These are phyloP conservation scores for Chenopodium berlandieri DNA, from an alignment of 148 eudicot species.

Conservation along the genomic window DNA sequence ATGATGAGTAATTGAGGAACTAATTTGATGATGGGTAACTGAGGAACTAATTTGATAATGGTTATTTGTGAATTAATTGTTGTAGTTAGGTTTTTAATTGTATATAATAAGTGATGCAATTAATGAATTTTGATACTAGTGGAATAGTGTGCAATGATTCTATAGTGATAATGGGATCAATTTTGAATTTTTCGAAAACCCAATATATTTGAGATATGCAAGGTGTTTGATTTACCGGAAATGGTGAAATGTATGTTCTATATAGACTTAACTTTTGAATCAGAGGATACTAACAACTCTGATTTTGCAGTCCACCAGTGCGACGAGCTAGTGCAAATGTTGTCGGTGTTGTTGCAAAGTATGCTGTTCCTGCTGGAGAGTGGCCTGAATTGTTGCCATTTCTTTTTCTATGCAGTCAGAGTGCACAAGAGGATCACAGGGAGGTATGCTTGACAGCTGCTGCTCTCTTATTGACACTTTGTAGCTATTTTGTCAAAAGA, in stretches of 20 bases:
- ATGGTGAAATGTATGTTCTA: no score
- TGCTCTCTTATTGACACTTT: background rate
- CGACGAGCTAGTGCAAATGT: slow-evolving; percentile 99
- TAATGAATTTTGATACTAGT: no score
- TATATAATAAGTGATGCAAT: no score
- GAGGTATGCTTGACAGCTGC: slow-evolving; percentile 45
- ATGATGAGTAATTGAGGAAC: no score
- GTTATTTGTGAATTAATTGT: no score
- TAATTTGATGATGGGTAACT: no score
- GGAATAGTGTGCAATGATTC: no score
- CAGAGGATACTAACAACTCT: background rate
- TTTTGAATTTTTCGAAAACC: no score
- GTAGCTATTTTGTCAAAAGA: background rate
- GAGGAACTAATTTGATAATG: no score
- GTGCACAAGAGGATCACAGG: slow-evolving; percentile 91
- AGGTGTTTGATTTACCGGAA: background rate
- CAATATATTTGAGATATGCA: background rate
- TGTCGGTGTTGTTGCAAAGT: slow-evolving; percentile 86
- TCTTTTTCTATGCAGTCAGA: slow-evolving; percentile 95
- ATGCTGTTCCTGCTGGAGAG: slow-evolving; percentile 96
- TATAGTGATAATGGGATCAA: no score
- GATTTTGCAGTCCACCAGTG: slow-evolving; percentile 73
- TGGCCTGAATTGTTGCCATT: slow-evolving; percentile 96
- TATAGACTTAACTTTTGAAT: background rate
- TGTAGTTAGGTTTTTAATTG: no score